phyloP scores from a whole-genome alignment of 2,329 filamentous ascomycete genomes.

The Penicillium thymicola region DNA sequence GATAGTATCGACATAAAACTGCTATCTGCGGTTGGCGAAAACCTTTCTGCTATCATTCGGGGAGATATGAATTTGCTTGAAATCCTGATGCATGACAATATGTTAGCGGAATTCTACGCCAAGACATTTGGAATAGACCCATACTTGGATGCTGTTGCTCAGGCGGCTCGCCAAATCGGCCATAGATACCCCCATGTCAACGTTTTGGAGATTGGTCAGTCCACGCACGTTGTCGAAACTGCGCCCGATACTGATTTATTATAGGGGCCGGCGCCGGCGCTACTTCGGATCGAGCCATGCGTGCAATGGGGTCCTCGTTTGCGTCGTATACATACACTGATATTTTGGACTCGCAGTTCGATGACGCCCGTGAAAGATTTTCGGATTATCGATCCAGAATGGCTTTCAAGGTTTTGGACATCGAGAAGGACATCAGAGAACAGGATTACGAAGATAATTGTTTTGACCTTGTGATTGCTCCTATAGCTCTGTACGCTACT shows the following conservation, averaged over 20 bases:
- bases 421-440: conserved; percentile 30
- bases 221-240: no score
- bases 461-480: conserved; percentile 42
- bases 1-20: conserved; percentile 10
- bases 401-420: conserved; percentile 35
- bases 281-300: conserved; percentile 10
- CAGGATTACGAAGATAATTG: conserved; percentile 35
- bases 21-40: conserved; percentile 28
- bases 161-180: conserved; percentile 34
- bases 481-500: conserved; percentile 30
- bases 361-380: conserved; percentile 33
- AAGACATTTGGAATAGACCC: conserved; percentile 21
- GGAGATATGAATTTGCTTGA: conserved; percentile 39
- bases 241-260: not conserved
- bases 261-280: conserved; percentile 18
- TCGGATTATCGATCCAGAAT: conserved; percentile 26
- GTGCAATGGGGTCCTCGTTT: conserved; percentile 22
- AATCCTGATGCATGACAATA: conserved; percentile 33
- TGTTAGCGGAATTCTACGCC: conserved; percentile 37
- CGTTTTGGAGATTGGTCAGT: conserved; percentile 41
- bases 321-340: conserved; percentile 49
- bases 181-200: conserved; percentile 44
- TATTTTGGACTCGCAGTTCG: conserved; percentile 44
- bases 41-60: conserved; percentile 34
- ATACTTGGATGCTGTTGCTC: conserved; percentile 23